phyloP scores from a whole-genome alignment of 2,329 filamentous ascomycete genomes.

The Talaromyces albobiverticillius region DNA sequence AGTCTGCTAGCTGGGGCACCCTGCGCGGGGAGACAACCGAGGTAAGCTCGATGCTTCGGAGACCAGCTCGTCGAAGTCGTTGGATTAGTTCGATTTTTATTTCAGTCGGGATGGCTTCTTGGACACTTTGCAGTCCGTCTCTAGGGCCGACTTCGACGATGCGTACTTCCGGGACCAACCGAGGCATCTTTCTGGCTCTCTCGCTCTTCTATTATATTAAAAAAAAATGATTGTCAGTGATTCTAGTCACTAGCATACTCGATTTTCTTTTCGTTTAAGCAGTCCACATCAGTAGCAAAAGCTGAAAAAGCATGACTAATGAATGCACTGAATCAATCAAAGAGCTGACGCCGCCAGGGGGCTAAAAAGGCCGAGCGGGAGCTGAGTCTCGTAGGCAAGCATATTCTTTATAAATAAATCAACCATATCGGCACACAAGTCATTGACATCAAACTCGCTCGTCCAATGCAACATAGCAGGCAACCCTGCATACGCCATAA shows the following conservation, averaged over 20 bases:
- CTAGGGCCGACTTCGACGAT: slow-evolving; percentile 82
- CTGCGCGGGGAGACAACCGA: slow-evolving; percentile 82
- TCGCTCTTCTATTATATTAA: background rate
- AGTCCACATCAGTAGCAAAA: background rate
- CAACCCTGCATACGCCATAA: too few relatives aligned
- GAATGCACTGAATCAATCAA: too few relatives aligned
- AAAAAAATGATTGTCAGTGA: background rate
- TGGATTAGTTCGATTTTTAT: slow-evolving; percentile 77
- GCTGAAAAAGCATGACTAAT: too few relatives aligned
- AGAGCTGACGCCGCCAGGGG: too few relatives aligned
- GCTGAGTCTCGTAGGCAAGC: background rate
- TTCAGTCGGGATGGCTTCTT: slow-evolving; percentile 63
- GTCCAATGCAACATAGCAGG: background rate
- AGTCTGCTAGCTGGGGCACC: slow-evolving; percentile 67
- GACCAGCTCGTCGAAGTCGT: slow-evolving; percentile 64
- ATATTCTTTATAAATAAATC: too few relatives aligned
- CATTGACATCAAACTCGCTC: background rate
- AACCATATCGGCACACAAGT: too few relatives aligned
- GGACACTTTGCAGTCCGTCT: slow-evolving; percentile 86
- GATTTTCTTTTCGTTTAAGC: background rate
- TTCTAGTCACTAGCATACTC: background rate
- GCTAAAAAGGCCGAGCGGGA: too few relatives aligned
- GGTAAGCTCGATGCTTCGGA: slow-evolving; percentile 74
- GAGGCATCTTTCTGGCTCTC: background rate
- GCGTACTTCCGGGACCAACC: slow-evolving; percentile 33